Base-by-base conservation (phyloP, 208 protist species). In the Porcisia hertigi region DNA sequence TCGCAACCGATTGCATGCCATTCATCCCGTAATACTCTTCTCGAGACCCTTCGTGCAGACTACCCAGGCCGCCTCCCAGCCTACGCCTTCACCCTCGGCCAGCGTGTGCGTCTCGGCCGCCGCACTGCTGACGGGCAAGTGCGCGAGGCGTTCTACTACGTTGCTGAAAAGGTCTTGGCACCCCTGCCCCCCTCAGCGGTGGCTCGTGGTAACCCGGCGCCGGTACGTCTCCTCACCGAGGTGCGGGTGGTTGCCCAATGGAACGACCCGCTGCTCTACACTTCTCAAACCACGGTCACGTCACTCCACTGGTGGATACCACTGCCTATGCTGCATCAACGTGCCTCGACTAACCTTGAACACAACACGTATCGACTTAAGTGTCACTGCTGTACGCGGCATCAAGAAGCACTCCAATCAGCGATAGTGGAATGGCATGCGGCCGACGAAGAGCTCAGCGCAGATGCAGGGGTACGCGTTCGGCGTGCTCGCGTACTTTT, bases 81-180 rank as follows among this genome's bases (percentile, higher is more conserved):
- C 14, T 89, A 89, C 73, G 79, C 77, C 69, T 76, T 96, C 60
- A 96, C 92, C 4, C 66, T 94, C n/a, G 92, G 92, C 3, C 92
- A 96, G 79, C 71, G 77, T 47, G 72, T 96, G 62, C 75, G 77
- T 20, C 82, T 77, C 60, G 39, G 53, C 55, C 67, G 53, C 64
- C 52, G 69, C 23, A 53, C 39, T n/a, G 58, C 36, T 11, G 64
- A 16, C 4, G 53, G 80, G 30, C 43, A 63, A 58, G 57, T 11
- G 6, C 79, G 54, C 49, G 54, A 53, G 52, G 74, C 41, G 14
- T 47, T 12, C 0, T 88, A 84, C 73, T 96, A 94, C 76, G 92
- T 96, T 64, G 75, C 73, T 41, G 47, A 72, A 11, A 96, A 96
- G 75, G 71, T 79, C 30, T 43, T 75, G 43, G 55, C 45, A 2